A percentile compares a stretch with the other conserved stretches of the same genome.
Evolutionary conservation across 1,284 basidiomycete species (phyloP).

Genomic region (Fistulinella cinereoalba): DNA sequence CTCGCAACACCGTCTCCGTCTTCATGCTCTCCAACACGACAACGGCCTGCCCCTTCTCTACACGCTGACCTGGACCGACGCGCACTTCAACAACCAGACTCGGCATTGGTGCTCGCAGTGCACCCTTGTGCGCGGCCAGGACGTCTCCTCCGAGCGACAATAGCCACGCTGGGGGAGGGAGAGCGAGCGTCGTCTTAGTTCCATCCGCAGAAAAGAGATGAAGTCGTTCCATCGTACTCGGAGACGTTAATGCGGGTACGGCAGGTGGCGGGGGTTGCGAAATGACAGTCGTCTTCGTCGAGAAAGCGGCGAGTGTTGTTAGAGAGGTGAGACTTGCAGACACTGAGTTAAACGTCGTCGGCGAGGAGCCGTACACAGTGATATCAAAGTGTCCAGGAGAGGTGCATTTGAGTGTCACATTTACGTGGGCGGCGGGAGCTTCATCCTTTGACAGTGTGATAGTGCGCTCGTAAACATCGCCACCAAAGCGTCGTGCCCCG

Average conservation of each 20-base stretch:
- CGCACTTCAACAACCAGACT: constrained; percentile 84
- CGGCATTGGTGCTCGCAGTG: constrained; percentile 81
- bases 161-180: constrained; percentile 67
- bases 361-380: constrained; percentile 40
- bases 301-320: constrained; percentile 48
- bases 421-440: constrained; percentile 35
- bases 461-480: constrained; percentile 61
- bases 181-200: constrained; percentile 55
- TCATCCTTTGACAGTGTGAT: constrained; percentile 58
- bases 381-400: constrained; percentile 52
- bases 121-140: constrained; percentile 50
- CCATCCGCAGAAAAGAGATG: constrained; percentile 62
- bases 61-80: constrained; percentile 70
- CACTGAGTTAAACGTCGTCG: constrained; percentile 48
- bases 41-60: constrained; percentile 78
- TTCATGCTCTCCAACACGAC: constrained; percentile 95
- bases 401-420: constrained; percentile 47
- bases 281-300: constrained; percentile 62
- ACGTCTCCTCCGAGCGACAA: constrained; percentile 58
- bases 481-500: constrained; percentile 71
- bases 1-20: constrained; percentile 85
- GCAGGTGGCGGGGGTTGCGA: constrained; percentile 56
- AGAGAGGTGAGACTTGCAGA: constrained; percentile 52
- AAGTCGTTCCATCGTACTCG: constrained; percentile 61
- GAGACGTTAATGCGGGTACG: constrained; percentile 48